Percentiles rank a stretch among this genome's conserved stretches.
These are phyloP conservation scores for Catharanthus roseus DNA, from an alignment of 257 asterid species.

Conservation along the genomic window DNA sequence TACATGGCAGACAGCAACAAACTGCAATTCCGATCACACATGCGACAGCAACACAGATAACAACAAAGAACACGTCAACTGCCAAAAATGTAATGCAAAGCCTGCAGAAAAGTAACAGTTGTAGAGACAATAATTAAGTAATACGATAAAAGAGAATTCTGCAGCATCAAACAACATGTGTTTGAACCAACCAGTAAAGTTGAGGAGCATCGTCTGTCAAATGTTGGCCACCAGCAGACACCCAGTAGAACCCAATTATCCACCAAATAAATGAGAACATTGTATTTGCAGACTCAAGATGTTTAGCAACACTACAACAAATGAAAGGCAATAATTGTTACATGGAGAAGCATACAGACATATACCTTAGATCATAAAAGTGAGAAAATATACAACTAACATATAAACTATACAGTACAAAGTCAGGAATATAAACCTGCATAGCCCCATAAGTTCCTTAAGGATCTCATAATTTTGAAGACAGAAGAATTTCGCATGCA, in stretches of 20 bases:
- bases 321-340: slow-evolving; percentile 15
- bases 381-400: neutral
- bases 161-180: slow-evolving; percentile 10
- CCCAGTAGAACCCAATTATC: slow-evolving; percentile 97
- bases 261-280: slow-evolving; percentile 99
- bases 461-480: neutral
- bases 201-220: slow-evolving; percentile 68
- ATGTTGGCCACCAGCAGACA: slow-evolving; percentile 69
- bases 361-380: neutral
- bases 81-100: slow-evolving; percentile 95
- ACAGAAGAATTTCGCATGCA: neutral
- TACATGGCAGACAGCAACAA: slow-evolving; percentile 98
- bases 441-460: neutral
- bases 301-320: slow-evolving; percentile 57
- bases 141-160: slow-evolving; percentile 8
- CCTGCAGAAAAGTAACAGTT: slow-evolving; percentile 49
- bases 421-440: neutral
- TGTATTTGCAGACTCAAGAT: slow-evolving; percentile 88
- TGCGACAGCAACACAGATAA: slow-evolving; percentile 92
- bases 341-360: neutral
- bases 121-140: neutral
- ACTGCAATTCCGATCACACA: slow-evolving; percentile 93
- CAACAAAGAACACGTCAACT: slow-evolving; percentile 94
- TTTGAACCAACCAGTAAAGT: slow-evolving; percentile 75
- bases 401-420: neutral